Percentiles rank a stretch among this genome's conserved stretches.
These are phyloP conservation scores for Straminergon stramineum DNA, from an alignment of 225 moss, liverwort and hornwort genomes.

Conservation along the genomic window DNA sequence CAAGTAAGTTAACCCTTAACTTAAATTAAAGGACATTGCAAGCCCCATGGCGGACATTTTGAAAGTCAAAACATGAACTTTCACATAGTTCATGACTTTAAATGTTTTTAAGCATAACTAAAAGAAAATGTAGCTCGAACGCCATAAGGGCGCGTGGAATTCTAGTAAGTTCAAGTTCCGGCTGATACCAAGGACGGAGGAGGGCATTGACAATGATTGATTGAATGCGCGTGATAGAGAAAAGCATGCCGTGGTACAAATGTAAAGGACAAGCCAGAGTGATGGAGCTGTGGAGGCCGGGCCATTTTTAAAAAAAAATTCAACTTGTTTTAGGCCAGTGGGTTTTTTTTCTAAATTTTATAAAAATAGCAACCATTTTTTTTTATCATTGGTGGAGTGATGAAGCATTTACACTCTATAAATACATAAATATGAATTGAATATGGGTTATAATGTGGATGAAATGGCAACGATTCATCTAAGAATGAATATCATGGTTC, in stretches of 20 bases:
- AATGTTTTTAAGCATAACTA: too few species aligned
- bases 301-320: neutral
- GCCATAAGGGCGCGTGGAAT: neutral
- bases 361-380: neutral
- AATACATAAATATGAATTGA: neutral
- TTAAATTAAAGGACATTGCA: too few species aligned
- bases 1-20: neutral
- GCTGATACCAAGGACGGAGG: neutral
- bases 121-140: too few species aligned
- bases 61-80: too few species aligned
- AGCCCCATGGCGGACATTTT: too few species aligned
- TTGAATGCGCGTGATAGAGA: slow-evolving; percentile 1
- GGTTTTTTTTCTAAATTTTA: neutral
- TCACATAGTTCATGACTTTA: too few species aligned
- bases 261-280: neutral
- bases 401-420: neutral
- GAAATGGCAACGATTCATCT: neutral
- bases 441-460: too few species aligned
- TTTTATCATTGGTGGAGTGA: neutral
- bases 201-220: slow-evolving; percentile 17
- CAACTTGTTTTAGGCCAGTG: neutral
- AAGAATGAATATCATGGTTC: neutral
- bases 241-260: neutral
- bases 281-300: neutral
- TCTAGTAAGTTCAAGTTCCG: neutral